Evolutionary conservation across 495 filamentous ascomycete species (phyloP).

Genomic region (Aspergillus bertholletiae): DNA sequence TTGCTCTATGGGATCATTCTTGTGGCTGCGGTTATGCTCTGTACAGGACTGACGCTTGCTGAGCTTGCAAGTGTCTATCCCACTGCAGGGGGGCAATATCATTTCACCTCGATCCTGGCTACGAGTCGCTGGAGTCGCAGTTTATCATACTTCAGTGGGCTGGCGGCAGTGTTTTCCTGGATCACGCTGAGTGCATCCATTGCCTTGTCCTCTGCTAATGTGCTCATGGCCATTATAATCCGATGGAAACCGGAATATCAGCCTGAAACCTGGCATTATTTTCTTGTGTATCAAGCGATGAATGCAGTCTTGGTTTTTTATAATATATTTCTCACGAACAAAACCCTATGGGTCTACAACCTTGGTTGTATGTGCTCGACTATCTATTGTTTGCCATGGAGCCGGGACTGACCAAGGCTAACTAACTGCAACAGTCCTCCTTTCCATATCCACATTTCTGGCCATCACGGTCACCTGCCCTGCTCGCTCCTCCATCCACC

Average conservation of each 20-base stretch:
- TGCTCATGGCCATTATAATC: slow-evolving; percentile 25
- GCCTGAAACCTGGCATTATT: slow-evolving; percentile 28
- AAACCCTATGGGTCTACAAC: slow-evolving; percentile 31
- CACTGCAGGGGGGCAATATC: slow-evolving; percentile 50
- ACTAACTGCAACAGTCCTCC: slow-evolving; percentile 13
- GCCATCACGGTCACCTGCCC: slow-evolving; percentile 29
- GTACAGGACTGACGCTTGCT: slow-evolving; percentile 42
- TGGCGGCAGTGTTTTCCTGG: slow-evolving; percentile 26
- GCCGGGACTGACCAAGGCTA: too few relatives aligned
- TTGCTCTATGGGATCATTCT: slow-evolving; percentile 30
- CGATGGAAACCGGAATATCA: slow-evolving; percentile 24
- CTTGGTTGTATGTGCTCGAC: slow-evolving; percentile 22
- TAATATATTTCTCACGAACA: slow-evolving; percentile 26
- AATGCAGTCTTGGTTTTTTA: slow-evolving; percentile 22
- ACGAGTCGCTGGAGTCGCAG: slow-evolving; percentile 17
- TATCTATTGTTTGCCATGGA: too few relatives aligned
- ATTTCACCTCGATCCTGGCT: slow-evolving; percentile 31
- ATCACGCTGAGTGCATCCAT: slow-evolving; percentile 24
- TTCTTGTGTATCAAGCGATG: slow-evolving; percentile 41
- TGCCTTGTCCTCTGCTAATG: slow-evolving; percentile 16
- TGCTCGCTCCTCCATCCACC: slow-evolving; percentile 15
- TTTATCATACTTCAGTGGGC: slow-evolving; percentile 27
- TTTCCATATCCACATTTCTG: slow-evolving; percentile 25
- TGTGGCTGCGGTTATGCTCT: slow-evolving; percentile 23
- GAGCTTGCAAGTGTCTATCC: slow-evolving; percentile 51